phyloP scores from a whole-genome alignment of 306 rosid genomes.

The Castanea mollissima region DNA sequence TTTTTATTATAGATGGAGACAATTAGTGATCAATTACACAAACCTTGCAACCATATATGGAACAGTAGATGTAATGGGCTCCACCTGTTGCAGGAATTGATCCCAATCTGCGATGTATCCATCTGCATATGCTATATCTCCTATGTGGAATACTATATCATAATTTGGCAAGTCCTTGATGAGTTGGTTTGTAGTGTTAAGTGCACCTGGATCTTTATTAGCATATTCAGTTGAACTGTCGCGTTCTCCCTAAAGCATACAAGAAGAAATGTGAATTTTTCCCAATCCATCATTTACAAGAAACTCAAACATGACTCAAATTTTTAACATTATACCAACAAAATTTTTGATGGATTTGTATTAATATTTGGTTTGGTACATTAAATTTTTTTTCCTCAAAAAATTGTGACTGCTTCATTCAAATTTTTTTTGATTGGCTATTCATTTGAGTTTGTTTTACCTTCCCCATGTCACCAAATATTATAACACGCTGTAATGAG shows the following conservation, averaged over 20 bases:
- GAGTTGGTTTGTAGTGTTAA: constrained; percentile 78
- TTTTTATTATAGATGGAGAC: constrained; percentile 1
- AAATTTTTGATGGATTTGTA: too few species aligned
- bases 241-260: constrained; percentile 70
- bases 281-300: too few species aligned
- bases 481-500: constrained; percentile 72
- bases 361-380: neutral
- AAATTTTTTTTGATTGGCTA: neutral
- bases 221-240: constrained; percentile 84
- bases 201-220: constrained; percentile 77
- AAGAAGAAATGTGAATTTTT: neutral
- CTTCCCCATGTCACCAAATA: constrained; percentile 97
- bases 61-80: constrained; percentile 76
- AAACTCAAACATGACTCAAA: neutral
- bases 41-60: constrained; percentile 97
- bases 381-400: neutral
- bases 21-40: constrained; percentile 19
- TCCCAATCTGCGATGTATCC: constrained; percentile 97
- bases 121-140: constrained; percentile 80
- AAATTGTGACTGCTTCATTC: constrained; percentile 1
- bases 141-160: constrained; percentile 81
- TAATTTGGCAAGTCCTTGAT: constrained; percentile 61
- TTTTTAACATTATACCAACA: neutral
- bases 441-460: constrained; percentile 27
- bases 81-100: constrained; percentile 89